phyloP scores from a whole-genome alignment of 2,329 filamentous ascomycete genomes.

The Claviceps humidiphila region DNA sequence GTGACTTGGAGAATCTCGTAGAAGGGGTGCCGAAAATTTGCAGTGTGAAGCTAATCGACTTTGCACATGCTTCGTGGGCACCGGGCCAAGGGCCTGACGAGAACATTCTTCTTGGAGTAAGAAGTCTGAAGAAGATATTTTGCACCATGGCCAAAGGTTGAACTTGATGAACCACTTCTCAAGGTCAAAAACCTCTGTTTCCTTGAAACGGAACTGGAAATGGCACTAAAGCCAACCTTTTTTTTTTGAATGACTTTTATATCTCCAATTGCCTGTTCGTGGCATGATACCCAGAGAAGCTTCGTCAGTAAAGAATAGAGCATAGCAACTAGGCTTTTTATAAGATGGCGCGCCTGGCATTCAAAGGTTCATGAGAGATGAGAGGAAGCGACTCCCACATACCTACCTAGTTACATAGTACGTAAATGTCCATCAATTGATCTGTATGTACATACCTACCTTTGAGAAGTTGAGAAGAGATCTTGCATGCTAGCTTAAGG shows the following conservation, averaged over 20 bases:
- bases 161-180: neutral
- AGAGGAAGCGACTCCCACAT: neutral
- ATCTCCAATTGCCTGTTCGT: neutral
- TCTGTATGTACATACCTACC: too few relatives aligned
- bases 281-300: slow-evolving; percentile 1
- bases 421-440: too few relatives aligned
- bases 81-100: slow-evolving; percentile 76
- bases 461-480: too few relatives aligned
- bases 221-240: neutral
- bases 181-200: too few relatives aligned
- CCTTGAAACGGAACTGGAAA: too few relatives aligned
- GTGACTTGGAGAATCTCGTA: slow-evolving; percentile 34
- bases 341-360: neutral
- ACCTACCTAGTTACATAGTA: too few relatives aligned
- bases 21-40: slow-evolving; percentile 52
- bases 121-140: slow-evolving; percentile 59
- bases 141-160: slow-evolving; percentile 39
- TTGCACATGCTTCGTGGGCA: slow-evolving; percentile 81
- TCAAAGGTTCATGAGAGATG: neutral
- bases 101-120: slow-evolving; percentile 64
- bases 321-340: neutral
- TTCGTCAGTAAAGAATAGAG: neutral
- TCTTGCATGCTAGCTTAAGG: too few relatives aligned
- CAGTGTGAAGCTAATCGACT: slow-evolving; percentile 83
- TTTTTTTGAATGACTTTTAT: neutral